Evolutionary conservation across 1,284 basidiomycete genomes (phyloP).

Genomic region (Athelia sp.): DNA sequence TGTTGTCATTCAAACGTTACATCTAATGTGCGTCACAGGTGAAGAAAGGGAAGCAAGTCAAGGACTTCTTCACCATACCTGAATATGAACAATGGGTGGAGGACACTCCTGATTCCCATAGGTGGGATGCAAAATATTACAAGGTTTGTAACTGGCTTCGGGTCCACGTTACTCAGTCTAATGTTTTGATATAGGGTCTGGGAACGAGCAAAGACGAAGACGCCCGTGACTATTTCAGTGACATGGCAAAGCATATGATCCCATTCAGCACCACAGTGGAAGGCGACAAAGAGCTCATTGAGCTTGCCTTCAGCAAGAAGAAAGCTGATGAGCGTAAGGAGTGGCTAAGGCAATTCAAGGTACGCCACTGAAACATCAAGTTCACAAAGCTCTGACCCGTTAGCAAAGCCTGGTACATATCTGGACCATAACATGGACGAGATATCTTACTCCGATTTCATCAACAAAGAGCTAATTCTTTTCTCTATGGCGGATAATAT

Average conservation of each 20-base stretch:
- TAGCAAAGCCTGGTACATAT: constrained; percentile 82
- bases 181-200: constrained; percentile 65
- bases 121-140: constrained; percentile 94
- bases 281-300: constrained; percentile 87
- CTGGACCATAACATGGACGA: constrained; percentile 87
- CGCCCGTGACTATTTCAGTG: constrained; percentile 89
- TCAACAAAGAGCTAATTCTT: constrained; percentile 97
- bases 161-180: constrained; percentile 3
- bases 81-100: constrained; percentile 95
- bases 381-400: background rate
- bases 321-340: constrained; percentile 99
- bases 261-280: constrained; percentile 81
- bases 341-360: constrained; percentile 93
- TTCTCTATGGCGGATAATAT: constrained; percentile 99
- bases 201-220: constrained; percentile 90
- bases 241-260: constrained; percentile 93
- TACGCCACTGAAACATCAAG: constrained; percentile 27
- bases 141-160: constrained; percentile 55
- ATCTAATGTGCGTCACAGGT: constrained; percentile 37
- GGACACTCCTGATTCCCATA: constrained; percentile 72
- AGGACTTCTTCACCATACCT: constrained; percentile 96
- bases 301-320: constrained; percentile 99
- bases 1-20: constrained; percentile 2
- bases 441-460: constrained; percentile 91
- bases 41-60: constrained; percentile 76